Conservation (phyloP, 1,139 yeast species). For the Candida smagusa region DNA sequence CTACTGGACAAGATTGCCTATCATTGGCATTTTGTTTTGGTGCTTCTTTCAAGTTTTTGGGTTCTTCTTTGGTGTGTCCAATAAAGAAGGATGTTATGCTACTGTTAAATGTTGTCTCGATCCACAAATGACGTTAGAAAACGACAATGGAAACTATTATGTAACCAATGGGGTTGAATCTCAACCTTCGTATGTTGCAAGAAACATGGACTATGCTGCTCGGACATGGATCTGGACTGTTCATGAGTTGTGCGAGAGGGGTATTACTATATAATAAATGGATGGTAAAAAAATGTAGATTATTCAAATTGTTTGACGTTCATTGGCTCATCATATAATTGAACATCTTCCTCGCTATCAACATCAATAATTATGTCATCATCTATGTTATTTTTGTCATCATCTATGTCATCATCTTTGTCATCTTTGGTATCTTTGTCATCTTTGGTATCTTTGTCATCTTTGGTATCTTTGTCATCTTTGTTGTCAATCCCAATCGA, state of each 20-base stretch:
- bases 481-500: slow-evolving; percentile 2
- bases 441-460: not conserved
- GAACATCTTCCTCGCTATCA: slow-evolving; percentile 13
- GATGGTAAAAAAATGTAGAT: not conserved
- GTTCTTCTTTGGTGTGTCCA: slow-evolving; percentile 63
- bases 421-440: slow-evolving; percentile 1
- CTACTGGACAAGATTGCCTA: slow-evolving; percentile 75
- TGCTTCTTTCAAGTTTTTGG: slow-evolving; percentile 66
- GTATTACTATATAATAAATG: slow-evolving; percentile 23
- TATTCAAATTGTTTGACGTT: not conserved
- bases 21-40: slow-evolving; percentile 72
- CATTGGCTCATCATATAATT: slow-evolving; percentile 11
- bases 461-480: slow-evolving; percentile 1
- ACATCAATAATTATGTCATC: slow-evolving; percentile 10
- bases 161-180: slow-evolving; percentile 57
- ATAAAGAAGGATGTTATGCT: slow-evolving; percentile 70
- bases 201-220: slow-evolving; percentile 59
- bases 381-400: slow-evolving; percentile 1
- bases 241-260: slow-evolving; percentile 52
- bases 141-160: slow-evolving; percentile 69
- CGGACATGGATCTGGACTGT: slow-evolving; percentile 86
- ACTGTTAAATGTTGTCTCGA: slow-evolving; percentile 65
- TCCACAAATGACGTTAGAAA: slow-evolving; percentile 43
- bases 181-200: slow-evolving; percentile 57
- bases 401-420: slow-evolving; percentile 1